phyloP scores from a whole-genome alignment of 768 basidiomycete genomes.

The Mycena crocata region DNA sequence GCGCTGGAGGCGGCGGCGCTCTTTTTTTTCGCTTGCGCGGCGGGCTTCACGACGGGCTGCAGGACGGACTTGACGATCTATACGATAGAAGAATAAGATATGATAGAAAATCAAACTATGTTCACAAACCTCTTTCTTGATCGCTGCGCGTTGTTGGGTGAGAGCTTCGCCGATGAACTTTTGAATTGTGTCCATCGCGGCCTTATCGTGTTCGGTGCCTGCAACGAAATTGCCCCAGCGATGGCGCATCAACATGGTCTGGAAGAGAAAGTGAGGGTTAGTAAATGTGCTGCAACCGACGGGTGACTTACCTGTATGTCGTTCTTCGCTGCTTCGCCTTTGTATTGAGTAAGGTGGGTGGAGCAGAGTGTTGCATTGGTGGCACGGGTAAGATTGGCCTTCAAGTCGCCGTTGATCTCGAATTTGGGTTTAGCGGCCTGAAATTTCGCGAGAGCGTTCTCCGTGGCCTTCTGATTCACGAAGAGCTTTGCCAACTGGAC shows the following conservation, averaged over 20 bases:
- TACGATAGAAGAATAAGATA: no score
- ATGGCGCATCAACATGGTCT: conserved; percentile 8
- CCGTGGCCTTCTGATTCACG: neutral
- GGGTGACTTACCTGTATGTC: conserved; percentile 4
- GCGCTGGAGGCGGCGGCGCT: neutral
- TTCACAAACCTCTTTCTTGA: conserved; percentile 19
- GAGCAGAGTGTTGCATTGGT: conserved; percentile 10
- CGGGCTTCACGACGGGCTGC: conserved; percentile 11
- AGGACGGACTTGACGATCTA: no score
- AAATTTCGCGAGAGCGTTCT: conserved; percentile 11
- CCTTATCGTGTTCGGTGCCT: conserved; percentile 15
- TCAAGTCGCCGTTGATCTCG: conserved; percentile 9
- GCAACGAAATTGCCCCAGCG: conserved; percentile 17
- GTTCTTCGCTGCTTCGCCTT: neutral
- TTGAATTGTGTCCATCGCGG: conserved; percentile 4
- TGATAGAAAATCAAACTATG: neutral
- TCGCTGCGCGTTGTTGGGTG: conserved; percentile 6
- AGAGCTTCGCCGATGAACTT: conserved; percentile 3
- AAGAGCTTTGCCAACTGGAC: conserved; percentile 8
- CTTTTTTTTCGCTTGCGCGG: neutral
- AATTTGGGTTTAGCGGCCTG: conserved; percentile 17
- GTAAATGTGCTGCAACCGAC: neutral
- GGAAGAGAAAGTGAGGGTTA: neutral
- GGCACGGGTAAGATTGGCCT: conserved; percentile 8
- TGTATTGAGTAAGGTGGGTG: conserved; percentile 1